These are phyloP conservation scores for Neofusicoccum umdonicola DNA, from an alignment of 2,329 filamentous ascomycete genomes.

Conservation along the genomic window DNA sequence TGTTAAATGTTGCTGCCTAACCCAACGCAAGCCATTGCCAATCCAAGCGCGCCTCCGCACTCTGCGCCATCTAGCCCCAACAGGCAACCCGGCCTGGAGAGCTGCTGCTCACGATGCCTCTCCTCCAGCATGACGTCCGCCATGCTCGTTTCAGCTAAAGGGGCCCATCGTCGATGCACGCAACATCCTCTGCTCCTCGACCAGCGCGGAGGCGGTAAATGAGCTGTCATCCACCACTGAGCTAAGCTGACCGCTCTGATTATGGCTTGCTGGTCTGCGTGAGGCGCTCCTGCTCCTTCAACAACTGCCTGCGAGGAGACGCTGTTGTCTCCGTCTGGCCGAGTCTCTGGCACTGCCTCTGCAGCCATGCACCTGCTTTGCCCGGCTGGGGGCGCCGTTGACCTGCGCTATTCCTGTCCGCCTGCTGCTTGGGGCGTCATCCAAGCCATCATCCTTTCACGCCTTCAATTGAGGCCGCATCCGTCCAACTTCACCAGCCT, in stretches of 20 bases:
- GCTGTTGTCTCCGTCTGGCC: background rate
- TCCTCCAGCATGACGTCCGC: background rate
- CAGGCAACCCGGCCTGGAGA: background rate
- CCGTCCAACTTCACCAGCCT: background rate
- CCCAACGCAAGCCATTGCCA: background rate
- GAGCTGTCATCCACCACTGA: background rate
- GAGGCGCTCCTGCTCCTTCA: too few relatives aligned
- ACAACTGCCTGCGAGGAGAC: too few relatives aligned
- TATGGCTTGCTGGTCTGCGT: background rate
- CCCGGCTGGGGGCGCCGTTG: too few relatives aligned
- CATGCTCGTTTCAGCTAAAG: too few relatives aligned
- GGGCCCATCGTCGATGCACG: too few relatives aligned
- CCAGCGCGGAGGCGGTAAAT: background rate
- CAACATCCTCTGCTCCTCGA: background rate
- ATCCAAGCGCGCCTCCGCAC: background rate
- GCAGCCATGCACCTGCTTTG: too few relatives aligned
- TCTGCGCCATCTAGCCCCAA: background rate
- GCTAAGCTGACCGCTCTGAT: background rate
- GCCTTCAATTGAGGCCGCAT: background rate
- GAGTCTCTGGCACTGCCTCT: background rate
- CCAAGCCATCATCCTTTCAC: background rate
- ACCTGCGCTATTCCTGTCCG: too few relatives aligned
- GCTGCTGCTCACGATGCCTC: background rate
- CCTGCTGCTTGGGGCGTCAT: background rate
- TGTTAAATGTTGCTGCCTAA: constrained; percentile 7